A percentile compares a stretch with the other conserved stretches of the same genome.
Evolutionary conservation across 345 rosid species (phyloP).

Genomic region (Brassica incana): DNA sequence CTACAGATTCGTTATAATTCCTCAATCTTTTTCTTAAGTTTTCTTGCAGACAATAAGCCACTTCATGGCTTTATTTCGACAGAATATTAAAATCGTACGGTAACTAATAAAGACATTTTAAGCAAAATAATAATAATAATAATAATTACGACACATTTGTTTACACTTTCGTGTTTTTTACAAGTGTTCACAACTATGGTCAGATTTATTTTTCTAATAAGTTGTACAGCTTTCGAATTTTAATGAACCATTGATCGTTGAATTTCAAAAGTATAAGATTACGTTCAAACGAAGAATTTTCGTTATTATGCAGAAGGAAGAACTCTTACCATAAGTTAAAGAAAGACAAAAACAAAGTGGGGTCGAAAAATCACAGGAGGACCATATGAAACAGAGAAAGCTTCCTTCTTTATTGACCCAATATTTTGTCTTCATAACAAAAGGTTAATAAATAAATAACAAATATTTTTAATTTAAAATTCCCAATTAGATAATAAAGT

Average conservation of each 20-base stretch:
- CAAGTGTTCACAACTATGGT: conserved; percentile 17
- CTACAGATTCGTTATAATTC: not conserved
- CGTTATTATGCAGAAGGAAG: not conserved
- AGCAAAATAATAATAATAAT: too few relatives aligned
- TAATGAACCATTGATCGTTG: not conserved
- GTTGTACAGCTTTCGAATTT: conserved; percentile 6
- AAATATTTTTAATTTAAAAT: not conserved
- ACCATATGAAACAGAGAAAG: conserved; percentile 15
- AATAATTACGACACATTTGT: too few relatives aligned
- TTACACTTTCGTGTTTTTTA: conserved; percentile 13
- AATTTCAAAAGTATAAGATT: not conserved
- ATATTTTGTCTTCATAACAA: conserved; percentile 11
- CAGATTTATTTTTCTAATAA: conserved; percentile 7
- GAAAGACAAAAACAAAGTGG: conserved; percentile 24
- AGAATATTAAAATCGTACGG: not conserved
- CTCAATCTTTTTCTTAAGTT: too few relatives aligned
- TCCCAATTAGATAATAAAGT: not conserved
- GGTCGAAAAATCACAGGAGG: conserved; percentile 22
- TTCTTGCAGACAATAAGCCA: not conserved
- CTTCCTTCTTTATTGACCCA: conserved; percentile 31
- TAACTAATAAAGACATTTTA: not conserved
- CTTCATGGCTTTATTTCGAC: not conserved
- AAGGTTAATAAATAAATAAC: not conserved
- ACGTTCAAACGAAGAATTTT: not conserved
- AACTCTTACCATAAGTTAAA: not conserved